Conservation (phyloP, 2,329 filamentous ascomycete genomes). For the Penicillium sp. region DNA sequence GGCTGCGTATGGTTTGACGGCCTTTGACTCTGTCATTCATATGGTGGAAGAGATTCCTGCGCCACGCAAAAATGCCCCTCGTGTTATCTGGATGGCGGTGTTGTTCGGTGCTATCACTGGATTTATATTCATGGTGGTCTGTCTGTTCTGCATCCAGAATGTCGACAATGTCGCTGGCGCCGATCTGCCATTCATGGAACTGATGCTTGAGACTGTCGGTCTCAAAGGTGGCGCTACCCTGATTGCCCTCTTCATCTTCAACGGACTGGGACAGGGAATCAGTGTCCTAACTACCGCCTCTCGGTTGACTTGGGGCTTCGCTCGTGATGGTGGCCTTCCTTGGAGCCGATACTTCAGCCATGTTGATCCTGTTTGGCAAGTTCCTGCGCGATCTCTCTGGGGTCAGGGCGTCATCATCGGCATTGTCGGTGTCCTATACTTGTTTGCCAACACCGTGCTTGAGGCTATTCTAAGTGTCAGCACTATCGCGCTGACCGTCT, state of each 20-base stretch:
- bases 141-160: slow-evolving; percentile 56
- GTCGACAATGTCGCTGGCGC: slow-evolving; percentile 47
- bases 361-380: slow-evolving; percentile 56
- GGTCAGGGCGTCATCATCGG: slow-evolving; percentile 53
- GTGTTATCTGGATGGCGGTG: slow-evolving; percentile 59
- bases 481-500: slow-evolving; percentile 61
- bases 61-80: slow-evolving; percentile 56
- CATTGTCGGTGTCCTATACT: slow-evolving; percentile 60
- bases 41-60: slow-evolving; percentile 62
- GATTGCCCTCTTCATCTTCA: slow-evolving; percentile 61
- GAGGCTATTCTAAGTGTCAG: slow-evolving; percentile 60
- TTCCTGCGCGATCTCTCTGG: slow-evolving; percentile 58
- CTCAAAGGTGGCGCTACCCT: slow-evolving; percentile 51
- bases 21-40: slow-evolving; percentile 64
- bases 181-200: slow-evolving; percentile 56
- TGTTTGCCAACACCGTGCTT: slow-evolving; percentile 59
- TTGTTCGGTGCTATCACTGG: slow-evolving; percentile 54
- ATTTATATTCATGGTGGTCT: slow-evolving; percentile 58
- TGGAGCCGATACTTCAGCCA: slow-evolving; percentile 52
- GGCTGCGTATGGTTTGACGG: slow-evolving; percentile 60
- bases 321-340: slow-evolving; percentile 56
- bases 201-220: slow-evolving; percentile 48
- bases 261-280: slow-evolving; percentile 59
- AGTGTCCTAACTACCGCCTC: slow-evolving; percentile 58
- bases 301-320: slow-evolving; percentile 59